These are phyloP conservation scores for Lipomyces yamadae DNA, from an alignment of 805 yeast species.

Conservation along the genomic window DNA sequence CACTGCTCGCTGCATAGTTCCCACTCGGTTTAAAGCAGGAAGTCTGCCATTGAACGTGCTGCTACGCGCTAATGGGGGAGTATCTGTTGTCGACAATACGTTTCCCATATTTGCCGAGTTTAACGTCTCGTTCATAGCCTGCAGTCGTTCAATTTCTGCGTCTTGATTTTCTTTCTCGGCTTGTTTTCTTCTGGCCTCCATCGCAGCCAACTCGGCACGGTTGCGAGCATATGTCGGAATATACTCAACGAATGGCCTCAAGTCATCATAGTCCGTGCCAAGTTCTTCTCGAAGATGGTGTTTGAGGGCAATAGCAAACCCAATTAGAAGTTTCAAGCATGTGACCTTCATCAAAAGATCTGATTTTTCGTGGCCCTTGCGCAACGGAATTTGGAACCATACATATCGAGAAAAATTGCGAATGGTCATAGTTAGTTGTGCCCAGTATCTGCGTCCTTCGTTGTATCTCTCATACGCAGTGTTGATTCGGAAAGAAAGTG, in stretches of 20 bases:
- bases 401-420: conserved; percentile 30
- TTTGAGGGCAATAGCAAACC: conserved; percentile 34
- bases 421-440: conserved; percentile 23
- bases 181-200: conserved; percentile 10
- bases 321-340: conserved; percentile 28
- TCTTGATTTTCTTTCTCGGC: conserved; percentile 10
- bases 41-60: conserved; percentile 1
- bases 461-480: conserved; percentile 37
- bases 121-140: conserved; percentile 19
- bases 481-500: conserved; percentile 34
- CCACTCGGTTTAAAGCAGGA: background rate
- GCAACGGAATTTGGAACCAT: conserved; percentile 33
- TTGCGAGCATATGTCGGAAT: conserved; percentile 35
- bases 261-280: conserved; percentile 36
- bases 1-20: background rate
- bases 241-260: conserved; percentile 32
- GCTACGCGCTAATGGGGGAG: background rate
- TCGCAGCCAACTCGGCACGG: conserved; percentile 19
- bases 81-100: background rate
- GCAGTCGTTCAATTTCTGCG: conserved; percentile 13
- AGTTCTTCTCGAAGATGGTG: conserved; percentile 38
- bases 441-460: conserved; percentile 36
- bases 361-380: conserved; percentile 28
- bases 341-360: conserved; percentile 25
- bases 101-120: background rate